Conservation (phyloP, 2,329 filamentous ascomycete genomes). For the Hypoxylon sp. region DNA sequence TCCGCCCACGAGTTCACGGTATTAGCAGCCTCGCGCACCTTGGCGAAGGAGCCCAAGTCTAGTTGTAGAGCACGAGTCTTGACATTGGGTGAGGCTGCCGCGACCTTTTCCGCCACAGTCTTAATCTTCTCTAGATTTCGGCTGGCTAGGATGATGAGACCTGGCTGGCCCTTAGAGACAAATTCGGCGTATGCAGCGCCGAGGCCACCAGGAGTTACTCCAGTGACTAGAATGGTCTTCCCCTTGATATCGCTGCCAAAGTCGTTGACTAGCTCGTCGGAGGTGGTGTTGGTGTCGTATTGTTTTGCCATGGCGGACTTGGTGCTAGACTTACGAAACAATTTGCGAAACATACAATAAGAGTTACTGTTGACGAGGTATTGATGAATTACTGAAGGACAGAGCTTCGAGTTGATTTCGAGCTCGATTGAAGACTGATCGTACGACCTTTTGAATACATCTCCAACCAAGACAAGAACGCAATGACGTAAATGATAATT, state of each 20-base stretch:
- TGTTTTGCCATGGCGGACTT: slow-evolving; percentile 3
- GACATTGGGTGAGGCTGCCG: slow-evolving; percentile 53
- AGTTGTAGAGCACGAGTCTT: slow-evolving; percentile 53
- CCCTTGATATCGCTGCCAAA: slow-evolving; percentile 19
- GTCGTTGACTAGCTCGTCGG: slow-evolving; percentile 1
- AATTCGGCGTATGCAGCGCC: slow-evolving; percentile 52
- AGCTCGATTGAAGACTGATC: neutral
- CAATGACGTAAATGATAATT: neutral
- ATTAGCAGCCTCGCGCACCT: slow-evolving; percentile 55
- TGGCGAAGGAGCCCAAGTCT: slow-evolving; percentile 31
- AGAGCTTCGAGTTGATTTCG: neutral
- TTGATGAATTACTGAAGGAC: neutral
- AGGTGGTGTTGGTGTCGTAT: slow-evolving; percentile 7
- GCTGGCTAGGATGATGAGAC: slow-evolving; percentile 62
- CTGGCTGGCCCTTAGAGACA: slow-evolving; percentile 59
- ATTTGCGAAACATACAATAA: slow-evolving; percentile 2
- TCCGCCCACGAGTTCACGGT: slow-evolving; percentile 55
- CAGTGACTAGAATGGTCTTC: slow-evolving; percentile 60
- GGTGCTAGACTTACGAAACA: neutral
- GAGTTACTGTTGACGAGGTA: neutral
- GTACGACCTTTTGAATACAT: slow-evolving; percentile 2
- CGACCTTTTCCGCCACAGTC: slow-evolving; percentile 55
- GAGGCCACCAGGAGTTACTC: slow-evolving; percentile 59
- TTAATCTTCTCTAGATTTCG: slow-evolving; percentile 60
- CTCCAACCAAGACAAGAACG: neutral